Conservation (phyloP, 2,329 filamentous ascomycete species). For the Aspergillus fischeri region DNA sequence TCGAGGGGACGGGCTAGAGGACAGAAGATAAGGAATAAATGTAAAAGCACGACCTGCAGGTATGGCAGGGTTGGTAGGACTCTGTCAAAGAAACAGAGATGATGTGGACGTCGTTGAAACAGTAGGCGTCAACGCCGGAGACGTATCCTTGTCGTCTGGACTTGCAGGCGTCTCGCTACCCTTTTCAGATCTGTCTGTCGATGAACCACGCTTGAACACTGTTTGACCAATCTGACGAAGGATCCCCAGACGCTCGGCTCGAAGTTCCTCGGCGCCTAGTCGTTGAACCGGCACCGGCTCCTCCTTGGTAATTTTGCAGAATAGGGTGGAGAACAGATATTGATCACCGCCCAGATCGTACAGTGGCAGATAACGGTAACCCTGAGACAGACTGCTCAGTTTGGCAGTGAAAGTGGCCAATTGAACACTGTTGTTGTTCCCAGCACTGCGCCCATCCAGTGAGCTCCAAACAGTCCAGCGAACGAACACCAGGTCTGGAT, state of each 20-base stretch:
- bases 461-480: conserved; percentile 90
- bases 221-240: conserved; percentile 42
- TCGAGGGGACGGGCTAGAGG: conserved; percentile 2
- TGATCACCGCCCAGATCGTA: conserved; percentile 86
- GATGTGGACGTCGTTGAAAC: conserved; percentile 34
- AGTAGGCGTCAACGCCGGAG: conserved; percentile 33
- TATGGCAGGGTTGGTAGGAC: not conserved
- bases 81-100: conserved; percentile 20
- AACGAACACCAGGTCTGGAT: conserved; percentile 88
- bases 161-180: conserved; percentile 25
- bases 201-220: conserved; percentile 41
- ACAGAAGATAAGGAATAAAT: conserved; percentile 3
- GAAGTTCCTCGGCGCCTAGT: conserved; percentile 36
- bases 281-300: conserved; percentile 43
- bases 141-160: conserved; percentile 32
- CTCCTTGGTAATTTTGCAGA: conserved; percentile 76
- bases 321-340: conserved; percentile 90
- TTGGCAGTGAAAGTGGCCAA: conserved; percentile 92
- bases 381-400: conserved; percentile 80
- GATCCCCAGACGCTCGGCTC: conserved; percentile 39
- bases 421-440: conserved; percentile 57
- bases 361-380: conserved; percentile 86
- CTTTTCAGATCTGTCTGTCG: conserved; percentile 34
- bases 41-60: not conserved
- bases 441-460: conserved; percentile 66